Conservation (phyloP, 108 stramenopile species). For the Skeletonema costatum region DNA sequence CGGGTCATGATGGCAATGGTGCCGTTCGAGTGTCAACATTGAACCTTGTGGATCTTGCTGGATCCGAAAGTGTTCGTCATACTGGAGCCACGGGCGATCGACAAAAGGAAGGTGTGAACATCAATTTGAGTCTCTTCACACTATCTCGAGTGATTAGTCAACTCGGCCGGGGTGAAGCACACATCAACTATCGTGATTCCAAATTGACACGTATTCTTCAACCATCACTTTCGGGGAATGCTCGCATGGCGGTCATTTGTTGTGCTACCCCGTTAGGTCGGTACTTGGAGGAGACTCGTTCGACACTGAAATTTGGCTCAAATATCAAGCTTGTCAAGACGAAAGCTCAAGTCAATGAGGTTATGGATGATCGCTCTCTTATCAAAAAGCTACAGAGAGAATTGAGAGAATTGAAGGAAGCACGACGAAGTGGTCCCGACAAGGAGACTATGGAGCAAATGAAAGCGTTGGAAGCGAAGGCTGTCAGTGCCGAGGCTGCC, state of each 20-base stretch:
- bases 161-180: slow-evolving; percentile 81
- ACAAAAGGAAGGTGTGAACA: slow-evolving; percentile 98
- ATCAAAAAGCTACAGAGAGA: slow-evolving; percentile 82
- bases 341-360: slow-evolving; percentile 77
- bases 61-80: too few species aligned
- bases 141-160: slow-evolving; percentile 98
- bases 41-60: slow-evolving; percentile 91
- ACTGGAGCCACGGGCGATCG: slow-evolving; percentile 95
- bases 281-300: slow-evolving; percentile 94
- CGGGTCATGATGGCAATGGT: slow-evolving; percentile 41
- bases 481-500: slow-evolving; percentile 64
- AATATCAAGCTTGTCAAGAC: slow-evolving; percentile 90
- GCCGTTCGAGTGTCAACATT: slow-evolving; percentile 83
- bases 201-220: slow-evolving; percentile 98
- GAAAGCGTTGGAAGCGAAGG: slow-evolving; percentile 54
- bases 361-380: slow-evolving; percentile 72
- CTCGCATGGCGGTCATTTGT: slow-evolving; percentile 94
- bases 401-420: slow-evolving; percentile 59
- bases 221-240: slow-evolving; percentile 95
- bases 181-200: slow-evolving; percentile 91
- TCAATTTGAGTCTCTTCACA: slow-evolving; percentile 96
- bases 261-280: slow-evolving; percentile 88
- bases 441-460: slow-evolving; percentile 39
- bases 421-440: slow-evolving; percentile 35
- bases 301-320: slow-evolving; percentile 93